These are phyloP conservation scores for Lactuca saligna DNA, from an alignment of 129 eudicot genomes.

Conservation along the genomic window DNA sequence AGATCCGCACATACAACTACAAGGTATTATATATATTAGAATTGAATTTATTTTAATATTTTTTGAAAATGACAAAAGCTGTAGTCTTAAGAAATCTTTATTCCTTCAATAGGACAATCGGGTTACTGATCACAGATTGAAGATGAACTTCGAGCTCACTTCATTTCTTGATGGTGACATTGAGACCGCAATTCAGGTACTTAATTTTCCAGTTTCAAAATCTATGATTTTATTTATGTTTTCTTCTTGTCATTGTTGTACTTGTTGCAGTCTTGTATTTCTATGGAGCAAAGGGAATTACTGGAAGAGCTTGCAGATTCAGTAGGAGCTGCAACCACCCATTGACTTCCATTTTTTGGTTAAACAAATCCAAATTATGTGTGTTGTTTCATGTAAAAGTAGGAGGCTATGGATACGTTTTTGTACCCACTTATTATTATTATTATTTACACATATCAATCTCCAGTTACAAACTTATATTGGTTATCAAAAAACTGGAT, in stretches of 20 bases:
- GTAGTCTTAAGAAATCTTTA: not conserved
- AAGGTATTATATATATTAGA: slow-evolving; percentile 49
- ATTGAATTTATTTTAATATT: not conserved
- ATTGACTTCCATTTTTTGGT: not conserved
- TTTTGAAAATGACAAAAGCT: not conserved
- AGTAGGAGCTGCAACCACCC: slow-evolving; percentile 44
- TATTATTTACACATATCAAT: not conserved
- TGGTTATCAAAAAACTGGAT: too few species aligned
- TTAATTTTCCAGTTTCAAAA: too few species aligned
- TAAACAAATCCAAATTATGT: not conserved
- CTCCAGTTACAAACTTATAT: too few species aligned
- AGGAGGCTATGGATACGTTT: not conserved
- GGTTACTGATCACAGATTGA: slow-evolving; percentile 95
- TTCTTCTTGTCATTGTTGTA: not conserved
- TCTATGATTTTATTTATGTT: not conserved
- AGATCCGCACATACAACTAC: slow-evolving; percentile 94
- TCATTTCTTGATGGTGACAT: slow-evolving; percentile 91
- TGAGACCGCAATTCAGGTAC: slow-evolving; percentile 93
- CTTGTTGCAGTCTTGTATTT: slow-evolving; percentile 68
- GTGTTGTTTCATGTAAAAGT: too few species aligned
- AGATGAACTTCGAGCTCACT: slow-evolving; percentile 92
- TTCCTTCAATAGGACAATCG: slow-evolving; percentile 62
- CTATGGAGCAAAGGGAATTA: slow-evolving; percentile 84
- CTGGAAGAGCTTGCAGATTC: slow-evolving; percentile 92
- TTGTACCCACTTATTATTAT: not conserved